phyloP scores from a whole-genome alignment of 164 flowering plant species.

The Nymphaea thermarum region DNA sequence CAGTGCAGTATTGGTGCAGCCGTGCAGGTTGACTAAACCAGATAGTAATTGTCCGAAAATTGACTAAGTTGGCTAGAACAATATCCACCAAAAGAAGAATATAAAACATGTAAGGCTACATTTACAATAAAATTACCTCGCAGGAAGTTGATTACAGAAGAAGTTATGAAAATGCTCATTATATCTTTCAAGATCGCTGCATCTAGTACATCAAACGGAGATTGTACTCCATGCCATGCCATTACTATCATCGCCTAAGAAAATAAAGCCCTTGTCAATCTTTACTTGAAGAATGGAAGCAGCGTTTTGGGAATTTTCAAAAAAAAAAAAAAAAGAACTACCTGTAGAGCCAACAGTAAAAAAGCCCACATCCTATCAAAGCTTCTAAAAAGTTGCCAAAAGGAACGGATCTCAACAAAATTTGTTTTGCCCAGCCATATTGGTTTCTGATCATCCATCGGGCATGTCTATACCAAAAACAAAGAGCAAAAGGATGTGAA shows the following conservation, averaged over 20 bases:
- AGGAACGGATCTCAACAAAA: conserved; percentile 89
- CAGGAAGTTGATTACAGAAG: conserved; percentile 64
- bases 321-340: conserved; percentile 7
- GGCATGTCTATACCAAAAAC: conserved; percentile 13
- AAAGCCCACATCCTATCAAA: conserved; percentile 93
- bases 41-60: no score
- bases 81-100: no score
- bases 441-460: conserved; percentile 20
- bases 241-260: conserved; percentile 78
- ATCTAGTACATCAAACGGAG: conserved; percentile 67
- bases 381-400: conserved; percentile 89
- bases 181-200: conserved; percentile 31
- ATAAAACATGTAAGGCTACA: conserved; percentile 11
- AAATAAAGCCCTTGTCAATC: neutral
- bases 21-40: no score
- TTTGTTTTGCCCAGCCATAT: conserved; percentile 92
- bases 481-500: neutral
- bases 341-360: conserved; percentile 80
- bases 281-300: no score
- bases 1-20: no score
- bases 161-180: conserved; percentile 28
- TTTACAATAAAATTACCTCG: conserved; percentile 31
- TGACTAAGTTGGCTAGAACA: no score
- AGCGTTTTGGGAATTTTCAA: no score
- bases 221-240: conserved; percentile 72